phyloP scores from a whole-genome alignment of 1,139 yeast genomes.

The Geotrichum histeridarum region DNA sequence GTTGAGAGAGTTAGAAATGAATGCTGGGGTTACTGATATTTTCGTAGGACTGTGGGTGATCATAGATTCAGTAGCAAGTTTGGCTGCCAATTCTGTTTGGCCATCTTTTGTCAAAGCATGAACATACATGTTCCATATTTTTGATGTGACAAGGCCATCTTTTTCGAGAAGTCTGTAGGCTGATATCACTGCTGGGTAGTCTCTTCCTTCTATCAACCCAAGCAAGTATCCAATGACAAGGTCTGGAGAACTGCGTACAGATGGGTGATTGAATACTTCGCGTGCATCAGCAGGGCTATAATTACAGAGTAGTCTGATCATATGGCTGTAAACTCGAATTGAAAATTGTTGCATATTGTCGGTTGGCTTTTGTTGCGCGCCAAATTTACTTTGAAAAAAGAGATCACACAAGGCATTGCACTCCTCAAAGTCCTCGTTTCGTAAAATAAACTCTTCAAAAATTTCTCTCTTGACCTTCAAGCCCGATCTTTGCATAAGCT shows the following conservation, averaged over 20 bases:
- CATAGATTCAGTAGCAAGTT: constrained; percentile 9
- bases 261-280: constrained; percentile 1
- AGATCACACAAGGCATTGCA: constrained; percentile 6
- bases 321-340: constrained; percentile 10
- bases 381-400: neutral
- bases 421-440: constrained; percentile 5
- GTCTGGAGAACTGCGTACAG: neutral
- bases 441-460: constrained; percentile 8
- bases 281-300: constrained; percentile 11
- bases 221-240: constrained; percentile 9
- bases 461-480: neutral
- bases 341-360: constrained; percentile 3
- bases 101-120: constrained; percentile 4
- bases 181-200: constrained; percentile 5
- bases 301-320: constrained; percentile 7
- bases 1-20: neutral
- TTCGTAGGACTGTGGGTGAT: neutral
- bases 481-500: constrained; percentile 2
- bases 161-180: neutral
- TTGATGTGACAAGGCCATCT: neutral
- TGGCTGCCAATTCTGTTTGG: constrained; percentile 3
- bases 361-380: neutral
- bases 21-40: neutral
- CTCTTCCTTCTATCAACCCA: constrained; percentile 9
- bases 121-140: constrained; percentile 9